Conservation (phyloP, 2,329 filamentous ascomycete genomes). For the Purpureocillium lavendulum region DNA sequence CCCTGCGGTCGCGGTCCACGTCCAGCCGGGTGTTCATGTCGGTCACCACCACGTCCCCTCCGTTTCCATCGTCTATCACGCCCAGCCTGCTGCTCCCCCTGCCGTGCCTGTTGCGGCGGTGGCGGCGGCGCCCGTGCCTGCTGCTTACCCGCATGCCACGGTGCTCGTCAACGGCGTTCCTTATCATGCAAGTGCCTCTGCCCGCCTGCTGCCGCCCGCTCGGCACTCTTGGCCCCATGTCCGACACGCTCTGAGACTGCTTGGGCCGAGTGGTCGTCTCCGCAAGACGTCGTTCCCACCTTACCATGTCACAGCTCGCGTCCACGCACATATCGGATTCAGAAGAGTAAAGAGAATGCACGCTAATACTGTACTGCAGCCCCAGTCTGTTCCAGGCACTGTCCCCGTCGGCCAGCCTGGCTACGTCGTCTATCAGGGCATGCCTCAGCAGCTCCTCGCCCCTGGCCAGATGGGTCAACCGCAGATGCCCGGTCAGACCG, state of each 20-base stretch:
- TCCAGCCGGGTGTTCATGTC: conserved; percentile 20
- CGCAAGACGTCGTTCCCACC: too few relatives aligned
- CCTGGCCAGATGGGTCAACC: not conserved
- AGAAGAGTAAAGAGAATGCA: not conserved
- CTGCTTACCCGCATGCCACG: conserved; percentile 22
- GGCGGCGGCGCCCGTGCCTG: too few relatives aligned
- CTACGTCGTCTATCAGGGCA: conserved; percentile 23
- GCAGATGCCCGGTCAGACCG: conserved; percentile 16
- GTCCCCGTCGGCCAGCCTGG: conserved; percentile 19
- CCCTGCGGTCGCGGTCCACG: conserved; percentile 8
- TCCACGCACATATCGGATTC: too few relatives aligned
- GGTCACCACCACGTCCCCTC: conserved; percentile 11
- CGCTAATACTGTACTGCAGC: conserved; percentile 13
- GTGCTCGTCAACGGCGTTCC: conserved; percentile 20
- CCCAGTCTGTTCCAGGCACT: conserved; percentile 19
- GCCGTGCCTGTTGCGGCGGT: conserved; percentile 13
- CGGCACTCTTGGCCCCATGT: not conserved
- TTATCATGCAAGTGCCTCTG: conserved; percentile 31
- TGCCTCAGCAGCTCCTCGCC: conserved; percentile 15
- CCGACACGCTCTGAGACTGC: not conserved
- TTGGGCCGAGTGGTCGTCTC: too few relatives aligned
- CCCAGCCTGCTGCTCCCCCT: conserved; percentile 15
- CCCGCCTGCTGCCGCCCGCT: not conserved
- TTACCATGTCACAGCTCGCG: too few relatives aligned
- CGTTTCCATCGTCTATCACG: not conserved